Evolutionary conservation across 306 rosid species (phyloP).

Genomic region (Prunus armeniaca): DNA sequence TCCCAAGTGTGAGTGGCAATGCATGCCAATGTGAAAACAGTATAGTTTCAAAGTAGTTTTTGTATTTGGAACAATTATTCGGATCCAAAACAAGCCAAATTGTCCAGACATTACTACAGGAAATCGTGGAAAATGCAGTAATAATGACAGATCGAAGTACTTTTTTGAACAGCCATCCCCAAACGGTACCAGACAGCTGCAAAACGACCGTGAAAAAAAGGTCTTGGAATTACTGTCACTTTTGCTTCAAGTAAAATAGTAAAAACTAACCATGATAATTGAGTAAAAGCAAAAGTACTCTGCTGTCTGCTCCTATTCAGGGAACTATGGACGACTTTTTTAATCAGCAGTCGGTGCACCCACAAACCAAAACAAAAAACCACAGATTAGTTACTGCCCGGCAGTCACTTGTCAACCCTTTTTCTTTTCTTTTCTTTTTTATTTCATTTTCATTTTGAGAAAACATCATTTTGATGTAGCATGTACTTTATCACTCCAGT

Average conservation of each 20-base stretch:
- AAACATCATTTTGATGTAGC: no score
- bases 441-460: neutral
- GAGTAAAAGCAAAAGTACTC: neutral
- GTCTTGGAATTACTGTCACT: neutral
- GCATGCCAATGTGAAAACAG: no score
- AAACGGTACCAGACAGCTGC: neutral
- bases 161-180: neutral
- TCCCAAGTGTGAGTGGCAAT: no score
- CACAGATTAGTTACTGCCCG: neutral
- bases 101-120: neutral
- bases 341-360: neutral
- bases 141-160: neutral
- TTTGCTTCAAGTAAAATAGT: neutral
- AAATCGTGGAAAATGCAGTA: neutral
- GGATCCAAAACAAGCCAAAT: neutral
- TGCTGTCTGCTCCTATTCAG: neutral
- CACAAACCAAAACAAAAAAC: neutral
- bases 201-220: neutral
- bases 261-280: neutral
- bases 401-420: no score
- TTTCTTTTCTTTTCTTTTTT: neutral
- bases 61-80: no score
- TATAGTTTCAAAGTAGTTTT: no score
- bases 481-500: no score
- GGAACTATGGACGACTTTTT: neutral